These are phyloP conservation scores for Termitomyces sp. DNA, from an alignment of 768 basidiomycete genomes.

Conservation along the genomic window DNA sequence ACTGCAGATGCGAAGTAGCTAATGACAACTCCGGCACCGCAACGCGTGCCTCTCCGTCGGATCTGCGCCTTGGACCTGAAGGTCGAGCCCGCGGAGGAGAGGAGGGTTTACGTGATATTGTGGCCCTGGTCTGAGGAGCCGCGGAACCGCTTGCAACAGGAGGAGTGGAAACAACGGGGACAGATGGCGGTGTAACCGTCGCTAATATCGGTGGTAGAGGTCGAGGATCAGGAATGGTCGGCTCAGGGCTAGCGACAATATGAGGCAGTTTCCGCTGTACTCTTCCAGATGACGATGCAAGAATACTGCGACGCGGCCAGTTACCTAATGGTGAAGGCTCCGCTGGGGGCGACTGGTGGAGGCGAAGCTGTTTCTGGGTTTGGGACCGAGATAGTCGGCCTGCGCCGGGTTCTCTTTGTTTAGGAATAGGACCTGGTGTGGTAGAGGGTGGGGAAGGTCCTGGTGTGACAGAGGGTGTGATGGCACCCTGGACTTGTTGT, in stretches of 20 bases:
- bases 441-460: slow-evolving; percentile 3
- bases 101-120: neutral
- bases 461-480: slow-evolving; percentile 3
- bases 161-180: neutral
- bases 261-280: slow-evolving; percentile 22
- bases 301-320: slow-evolving; percentile 45
- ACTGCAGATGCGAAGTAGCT: neutral
- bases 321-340: slow-evolving; percentile 42
- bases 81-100: slow-evolving; percentile 23
- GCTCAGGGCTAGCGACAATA: neutral
- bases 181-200: neutral
- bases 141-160: neutral
- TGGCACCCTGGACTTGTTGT: slow-evolving; percentile 17
- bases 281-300: slow-evolving; percentile 25
- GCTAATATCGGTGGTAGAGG: neutral
- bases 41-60: slow-evolving; percentile 9
- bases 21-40: neutral
- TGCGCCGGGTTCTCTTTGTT: neutral
- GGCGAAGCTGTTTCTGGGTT: slow-evolving; percentile 16
- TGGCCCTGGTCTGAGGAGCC: neutral
- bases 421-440: neutral
- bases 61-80: slow-evolving; percentile 27
- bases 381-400: slow-evolving; percentile 1
- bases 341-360: slow-evolving; percentile 20
- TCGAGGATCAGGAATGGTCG: neutral